Evolutionary conservation across 2,329 filamentous ascomycete genomes (phyloP).

Genomic region (Calonectria naviculata): DNA sequence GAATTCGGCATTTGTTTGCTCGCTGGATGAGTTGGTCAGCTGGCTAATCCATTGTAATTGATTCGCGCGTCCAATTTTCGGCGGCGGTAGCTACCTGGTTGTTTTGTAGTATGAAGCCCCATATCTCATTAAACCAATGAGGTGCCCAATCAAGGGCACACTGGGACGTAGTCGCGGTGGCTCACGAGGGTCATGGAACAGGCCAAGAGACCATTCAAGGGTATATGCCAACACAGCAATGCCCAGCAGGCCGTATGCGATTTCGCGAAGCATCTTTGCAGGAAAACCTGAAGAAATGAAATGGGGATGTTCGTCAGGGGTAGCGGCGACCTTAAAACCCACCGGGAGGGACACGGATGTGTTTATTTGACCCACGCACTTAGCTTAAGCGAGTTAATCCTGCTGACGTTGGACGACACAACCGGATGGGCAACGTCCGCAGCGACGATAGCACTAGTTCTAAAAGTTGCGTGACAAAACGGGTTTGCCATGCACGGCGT

Average conservation of each 20-base stretch:
- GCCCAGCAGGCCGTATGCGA: slow-evolving; percentile 17
- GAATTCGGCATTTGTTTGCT: slow-evolving; percentile 36
- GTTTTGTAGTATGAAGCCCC: slow-evolving; percentile 27
- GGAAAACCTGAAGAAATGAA: neutral
- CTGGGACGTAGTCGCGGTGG: slow-evolving; percentile 25
- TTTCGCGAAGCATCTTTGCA: slow-evolving; percentile 27
- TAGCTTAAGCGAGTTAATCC: neutral
- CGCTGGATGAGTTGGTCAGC: slow-evolving; percentile 2
- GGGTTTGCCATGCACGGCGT: neutral
- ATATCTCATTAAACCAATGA: slow-evolving; percentile 30
- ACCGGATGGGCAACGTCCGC: neutral
- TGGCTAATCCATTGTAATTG: too few species aligned
- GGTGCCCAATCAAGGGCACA: slow-evolving; percentile 33
- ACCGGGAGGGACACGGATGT: neutral
- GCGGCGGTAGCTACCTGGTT: slow-evolving; percentile 20
- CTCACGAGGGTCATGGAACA: slow-evolving; percentile 33
- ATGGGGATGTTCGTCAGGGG: neutral
- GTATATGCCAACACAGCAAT: slow-evolving; percentile 27
- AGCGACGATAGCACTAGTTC: neutral
- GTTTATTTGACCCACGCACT: neutral
- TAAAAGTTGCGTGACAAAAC: neutral
- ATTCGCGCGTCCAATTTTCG: neutral
- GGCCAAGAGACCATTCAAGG: slow-evolving; percentile 25
- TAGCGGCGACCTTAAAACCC: neutral
- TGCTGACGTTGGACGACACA: neutral